These are phyloP conservation scores for Colletotrichum gloeosporioides DNA, from an alignment of 2,329 filamentous ascomycete genomes.

Conservation along the genomic window DNA sequence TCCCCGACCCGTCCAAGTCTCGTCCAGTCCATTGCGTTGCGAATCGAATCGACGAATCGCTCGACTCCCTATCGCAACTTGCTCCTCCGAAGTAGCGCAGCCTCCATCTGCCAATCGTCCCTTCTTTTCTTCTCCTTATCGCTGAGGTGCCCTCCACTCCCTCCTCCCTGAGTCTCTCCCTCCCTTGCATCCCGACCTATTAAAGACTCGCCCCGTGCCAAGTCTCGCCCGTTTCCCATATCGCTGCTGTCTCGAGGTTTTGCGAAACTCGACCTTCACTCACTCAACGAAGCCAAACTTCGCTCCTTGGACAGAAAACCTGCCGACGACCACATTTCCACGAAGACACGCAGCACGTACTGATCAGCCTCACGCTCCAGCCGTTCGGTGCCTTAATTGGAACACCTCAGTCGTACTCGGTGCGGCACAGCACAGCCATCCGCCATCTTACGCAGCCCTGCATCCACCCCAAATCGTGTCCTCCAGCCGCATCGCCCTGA, in stretches of 20 bases:
- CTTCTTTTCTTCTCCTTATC: not conserved
- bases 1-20: not conserved
- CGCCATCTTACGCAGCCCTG: not conserved
- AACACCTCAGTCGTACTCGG: not conserved
- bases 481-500: not conserved
- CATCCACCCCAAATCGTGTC: slow-evolving; percentile 7
- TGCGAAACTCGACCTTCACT: not conserved
- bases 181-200: not conserved
- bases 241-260: not conserved
- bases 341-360: not conserved
- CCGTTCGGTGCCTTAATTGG: not conserved
- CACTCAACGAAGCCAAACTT: not conserved
- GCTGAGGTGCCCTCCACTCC: not conserved
- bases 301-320: not conserved
- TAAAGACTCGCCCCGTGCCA: slow-evolving; percentile 2
- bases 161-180: not conserved
- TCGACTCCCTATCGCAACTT: not conserved
- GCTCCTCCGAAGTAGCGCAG: not conserved
- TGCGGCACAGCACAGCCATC: slow-evolving; percentile 1
- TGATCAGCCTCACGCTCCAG: not conserved
- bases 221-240: not conserved
- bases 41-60: not conserved
- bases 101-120: not conserved
- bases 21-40: not conserved
- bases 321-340: not conserved